A percentile compares a stretch with the other conserved stretches of the same genome.
phyloP scores from a whole-genome alignment of 2,329 filamentous ascomycete species.

The Chaetomium strumarium region DNA sequence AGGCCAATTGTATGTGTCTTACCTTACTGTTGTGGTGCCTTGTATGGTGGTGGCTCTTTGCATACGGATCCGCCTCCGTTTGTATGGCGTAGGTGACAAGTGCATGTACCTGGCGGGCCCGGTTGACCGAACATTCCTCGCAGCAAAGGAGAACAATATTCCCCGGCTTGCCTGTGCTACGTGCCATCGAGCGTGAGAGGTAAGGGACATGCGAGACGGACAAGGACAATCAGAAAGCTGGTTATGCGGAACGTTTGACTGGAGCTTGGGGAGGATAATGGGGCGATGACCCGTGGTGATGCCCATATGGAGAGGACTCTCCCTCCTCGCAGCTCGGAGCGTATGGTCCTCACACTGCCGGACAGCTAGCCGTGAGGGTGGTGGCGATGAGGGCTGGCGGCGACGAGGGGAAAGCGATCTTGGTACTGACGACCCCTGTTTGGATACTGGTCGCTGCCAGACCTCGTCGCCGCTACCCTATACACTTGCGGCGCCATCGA shows the following conservation, averaged over 20 bases:
- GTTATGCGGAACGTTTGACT: slow-evolving; percentile 1
- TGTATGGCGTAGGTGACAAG: too few species aligned
- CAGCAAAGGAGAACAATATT: slow-evolving; percentile 6
- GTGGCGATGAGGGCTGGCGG: too few species aligned
- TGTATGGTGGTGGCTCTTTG: too few species aligned
- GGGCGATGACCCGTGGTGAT: not conserved
- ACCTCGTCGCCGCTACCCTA: too few species aligned
- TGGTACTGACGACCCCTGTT: slow-evolving; percentile 58
- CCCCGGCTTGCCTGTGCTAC: not conserved
- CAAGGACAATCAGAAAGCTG: slow-evolving; percentile 19
- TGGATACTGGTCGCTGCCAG: slow-evolving; percentile 62
- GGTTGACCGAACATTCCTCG: slow-evolving; percentile 14
- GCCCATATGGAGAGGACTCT: not conserved
- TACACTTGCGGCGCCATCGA: too few species aligned
- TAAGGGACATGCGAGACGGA: slow-evolving; percentile 18
- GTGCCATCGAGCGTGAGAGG: slow-evolving; percentile 5
- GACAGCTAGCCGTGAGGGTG: not conserved
- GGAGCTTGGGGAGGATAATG: not conserved
- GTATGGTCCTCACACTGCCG: not conserved
- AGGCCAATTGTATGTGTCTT: too few species aligned
- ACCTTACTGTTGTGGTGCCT: too few species aligned
- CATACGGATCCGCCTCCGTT: too few species aligned
- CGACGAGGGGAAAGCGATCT: slow-evolving; percentile 56
- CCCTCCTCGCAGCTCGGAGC: not conserved
- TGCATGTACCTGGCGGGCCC: slow-evolving; percentile 24